Evolutionary conservation across 1,284 basidiomycete species (phyloP).

Genomic region (Phellinidium pouzarii): DNA sequence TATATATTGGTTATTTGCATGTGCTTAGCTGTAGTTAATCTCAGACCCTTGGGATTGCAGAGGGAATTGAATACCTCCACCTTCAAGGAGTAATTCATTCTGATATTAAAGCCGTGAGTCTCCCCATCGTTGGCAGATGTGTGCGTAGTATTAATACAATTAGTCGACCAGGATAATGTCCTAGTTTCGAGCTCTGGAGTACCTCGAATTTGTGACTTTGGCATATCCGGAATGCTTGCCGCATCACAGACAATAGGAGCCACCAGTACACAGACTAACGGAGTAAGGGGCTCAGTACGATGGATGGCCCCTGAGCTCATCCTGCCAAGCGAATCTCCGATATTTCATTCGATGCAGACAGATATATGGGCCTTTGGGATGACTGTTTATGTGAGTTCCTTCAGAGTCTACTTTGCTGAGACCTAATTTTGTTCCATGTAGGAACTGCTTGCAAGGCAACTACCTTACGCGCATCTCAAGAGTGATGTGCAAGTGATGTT

Average conservation of each 20-base stretch:
- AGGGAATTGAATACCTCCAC: constrained; percentile 6
- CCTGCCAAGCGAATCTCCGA: neutral
- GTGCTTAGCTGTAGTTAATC: neutral
- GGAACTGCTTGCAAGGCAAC: neutral
- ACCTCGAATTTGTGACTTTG: constrained; percentile 11
- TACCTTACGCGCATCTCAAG: neutral
- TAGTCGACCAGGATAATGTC: constrained; percentile 12
- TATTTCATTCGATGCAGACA: neutral
- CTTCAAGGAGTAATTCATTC: constrained; percentile 7
- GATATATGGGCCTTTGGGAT: constrained; percentile 9
- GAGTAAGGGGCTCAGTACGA: constrained; percentile 2
- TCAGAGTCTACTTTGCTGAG: neutral
- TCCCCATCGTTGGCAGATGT: neutral
- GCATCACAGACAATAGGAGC: neutral
- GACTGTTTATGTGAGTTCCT: constrained; percentile 3
- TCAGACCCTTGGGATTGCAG: neutral
- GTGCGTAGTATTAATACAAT: neutral
- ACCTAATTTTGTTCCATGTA: neutral
- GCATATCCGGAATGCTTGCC: constrained; percentile 5
- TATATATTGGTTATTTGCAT: neutral
- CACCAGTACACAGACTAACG: neutral
- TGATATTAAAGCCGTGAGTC: constrained; percentile 14
- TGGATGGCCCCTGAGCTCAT: constrained; percentile 13
- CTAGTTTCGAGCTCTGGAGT: constrained; percentile 1
- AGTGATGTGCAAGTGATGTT: constrained; percentile 1